These are phyloP conservation scores for Cytospora schulzeri DNA, from an alignment of 2,329 filamentous ascomycete genomes.

Conservation along the genomic window DNA sequence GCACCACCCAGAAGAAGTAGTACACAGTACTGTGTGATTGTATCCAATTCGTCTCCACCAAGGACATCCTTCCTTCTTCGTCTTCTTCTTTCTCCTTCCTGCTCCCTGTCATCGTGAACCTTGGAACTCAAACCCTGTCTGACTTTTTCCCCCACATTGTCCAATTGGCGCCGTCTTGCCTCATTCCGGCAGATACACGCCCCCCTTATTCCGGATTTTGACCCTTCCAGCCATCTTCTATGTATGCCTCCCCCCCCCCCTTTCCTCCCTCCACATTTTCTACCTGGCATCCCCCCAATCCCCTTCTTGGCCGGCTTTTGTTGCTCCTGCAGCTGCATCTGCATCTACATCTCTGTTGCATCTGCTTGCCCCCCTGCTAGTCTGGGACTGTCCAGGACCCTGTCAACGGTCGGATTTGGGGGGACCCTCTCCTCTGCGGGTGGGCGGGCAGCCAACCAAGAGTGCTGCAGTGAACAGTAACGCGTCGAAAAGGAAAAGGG, in stretches of 20 bases:
- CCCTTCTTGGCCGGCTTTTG: conserved; percentile 13
- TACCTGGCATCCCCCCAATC: neutral
- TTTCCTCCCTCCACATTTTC: conserved; percentile 4
- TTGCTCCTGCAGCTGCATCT: conserved; percentile 8
- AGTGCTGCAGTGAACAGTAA: neutral
- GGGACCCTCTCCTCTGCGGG: neutral
- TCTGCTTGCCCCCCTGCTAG: conserved; percentile 19
- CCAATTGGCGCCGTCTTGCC: conserved; percentile 15
- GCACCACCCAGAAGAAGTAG: neutral
- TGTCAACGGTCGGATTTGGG: conserved; percentile 16
- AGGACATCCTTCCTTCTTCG: neutral
- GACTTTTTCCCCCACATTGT: conserved; percentile 9
- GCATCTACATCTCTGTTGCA: neutral
- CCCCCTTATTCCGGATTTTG: neutral
- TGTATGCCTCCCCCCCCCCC: neutral
- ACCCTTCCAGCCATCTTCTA: neutral
- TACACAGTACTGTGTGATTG: conserved; percentile 1
- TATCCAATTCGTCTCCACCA: conserved; percentile 20
- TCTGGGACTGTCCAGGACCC: conserved; percentile 13
- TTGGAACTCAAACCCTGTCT: conserved; percentile 9
- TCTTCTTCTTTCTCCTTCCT: neutral
- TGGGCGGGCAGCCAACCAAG: neutral
- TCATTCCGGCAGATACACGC: conserved; percentile 20
- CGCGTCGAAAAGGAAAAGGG: conserved; percentile 7
- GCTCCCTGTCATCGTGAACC: conserved; percentile 11